phyloP scores from a whole-genome alignment of 2,329 filamentous ascomycete species.

The Microsporum ferrugineum region DNA sequence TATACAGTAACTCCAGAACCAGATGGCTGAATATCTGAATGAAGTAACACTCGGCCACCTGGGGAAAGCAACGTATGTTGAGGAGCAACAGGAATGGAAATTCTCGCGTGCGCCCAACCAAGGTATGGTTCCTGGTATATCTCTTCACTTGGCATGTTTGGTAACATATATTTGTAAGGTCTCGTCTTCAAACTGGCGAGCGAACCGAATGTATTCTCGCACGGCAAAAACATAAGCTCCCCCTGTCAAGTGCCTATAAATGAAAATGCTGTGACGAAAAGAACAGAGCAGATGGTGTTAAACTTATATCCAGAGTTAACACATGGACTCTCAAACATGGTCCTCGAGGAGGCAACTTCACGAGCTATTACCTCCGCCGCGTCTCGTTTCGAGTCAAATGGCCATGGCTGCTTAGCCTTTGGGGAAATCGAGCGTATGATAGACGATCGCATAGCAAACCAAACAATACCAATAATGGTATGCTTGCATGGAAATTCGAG shows the following conservation, averaged over 20 bases:
- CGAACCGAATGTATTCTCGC: background rate
- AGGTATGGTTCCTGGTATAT: slow-evolving; percentile 15
- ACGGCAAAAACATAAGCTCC: background rate
- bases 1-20: slow-evolving; percentile 27
- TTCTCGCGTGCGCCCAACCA: slow-evolving; percentile 32
- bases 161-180: background rate
- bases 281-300: slow-evolving; percentile 15
- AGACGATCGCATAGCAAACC: slow-evolving; percentile 18
- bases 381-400: slow-evolving; percentile 25
- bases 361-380: slow-evolving; percentile 21
- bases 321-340: slow-evolving; percentile 22
- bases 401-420: slow-evolving; percentile 38
- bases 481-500: slow-evolving; percentile 11
- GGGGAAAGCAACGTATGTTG: slow-evolving; percentile 41
- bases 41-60: slow-evolving; percentile 47
- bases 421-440: slow-evolving; percentile 36
- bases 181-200: background rate
- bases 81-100: slow-evolving; percentile 39
- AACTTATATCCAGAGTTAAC: slow-evolving; percentile 27
- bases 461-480: slow-evolving; percentile 28
- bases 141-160: background rate
- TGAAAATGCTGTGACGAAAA: background rate
- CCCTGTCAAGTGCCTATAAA: background rate
- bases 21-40: slow-evolving; percentile 44
- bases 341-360: slow-evolving; percentile 24